Evolutionary conservation across 1,284 basidiomycete genomes (phyloP), one percentile per base, ranked within the genome.

Genomic region (Irpex lacteus): DNA sequence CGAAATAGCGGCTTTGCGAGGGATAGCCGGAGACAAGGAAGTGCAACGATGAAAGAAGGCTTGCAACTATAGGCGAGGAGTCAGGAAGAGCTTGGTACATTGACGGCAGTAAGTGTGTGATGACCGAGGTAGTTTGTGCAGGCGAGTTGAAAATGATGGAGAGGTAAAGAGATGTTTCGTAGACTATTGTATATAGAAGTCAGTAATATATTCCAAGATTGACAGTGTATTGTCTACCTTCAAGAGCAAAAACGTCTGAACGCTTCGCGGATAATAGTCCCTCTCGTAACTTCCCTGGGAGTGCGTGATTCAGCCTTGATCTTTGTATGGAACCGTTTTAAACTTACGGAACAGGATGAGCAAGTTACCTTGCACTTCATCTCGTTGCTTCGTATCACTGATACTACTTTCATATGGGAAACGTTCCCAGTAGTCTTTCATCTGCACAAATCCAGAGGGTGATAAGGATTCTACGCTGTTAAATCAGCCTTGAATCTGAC

Each of bases 161-260:
- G 34, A 90, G 79, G 71, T 81, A 82, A n/a, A 91, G 76, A 0
- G 89, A 91, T 3, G 82, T 88, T 75, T 91, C 87, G 71, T 90
- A 91, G 4, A 84, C 89, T 91, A 69, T 15, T 13, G 11, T 50
- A n/a, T 57, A 49, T 38, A 4, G 8, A 1, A 15, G 54, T 36
- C 54, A 37, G 18, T 0, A 11, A 36, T 53, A 50, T 34, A 58
- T 18, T 36, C 15, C 34, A 50, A 52, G 15, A 49, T 50, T 32
- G 0, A 19, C 19, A 37, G 15, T 15, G 11, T 26, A 44, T 78
- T 15, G 34, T 34, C 37, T 63, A 88, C 89, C 89, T 84, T 91
- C 87, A 7, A 86, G 63, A 4, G 86, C 81, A 69, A 91, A 90
- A 2, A 60, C 62, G 69, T 90, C 90, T 32, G 66, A 75, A 63